phyloP scores from a whole-genome alignment of 1,139 yeast species.

The Debaryomyces fabryi region DNA sequence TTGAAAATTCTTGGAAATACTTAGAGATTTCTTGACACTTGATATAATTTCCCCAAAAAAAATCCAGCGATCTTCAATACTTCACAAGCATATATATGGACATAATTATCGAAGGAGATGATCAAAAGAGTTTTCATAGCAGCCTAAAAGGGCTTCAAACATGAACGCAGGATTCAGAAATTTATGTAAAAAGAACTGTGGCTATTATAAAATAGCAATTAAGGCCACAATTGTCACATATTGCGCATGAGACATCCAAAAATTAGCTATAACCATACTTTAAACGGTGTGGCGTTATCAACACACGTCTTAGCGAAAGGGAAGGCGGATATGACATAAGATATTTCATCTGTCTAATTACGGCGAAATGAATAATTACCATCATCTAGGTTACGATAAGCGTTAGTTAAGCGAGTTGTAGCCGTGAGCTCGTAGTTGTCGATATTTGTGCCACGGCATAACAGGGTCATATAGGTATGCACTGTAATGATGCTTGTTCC shows the following conservation, averaged over 20 bases:
- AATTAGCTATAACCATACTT: neutral
- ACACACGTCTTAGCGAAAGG: neutral
- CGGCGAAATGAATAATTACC: neutral
- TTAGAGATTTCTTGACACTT: neutral
- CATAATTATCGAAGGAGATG: neutral
- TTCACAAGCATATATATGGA: neutral
- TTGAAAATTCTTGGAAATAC: neutral
- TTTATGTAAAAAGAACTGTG: neutral
- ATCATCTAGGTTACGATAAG: neutral
- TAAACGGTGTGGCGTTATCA: neutral
- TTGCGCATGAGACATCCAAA: neutral
- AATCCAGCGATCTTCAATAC: neutral
- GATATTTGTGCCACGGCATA: neutral
- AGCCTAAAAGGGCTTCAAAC: neutral
- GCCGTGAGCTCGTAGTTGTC: neutral
- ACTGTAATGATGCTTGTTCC: neutral
- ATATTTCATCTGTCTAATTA: neutral
- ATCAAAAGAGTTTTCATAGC: neutral
- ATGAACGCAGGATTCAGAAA: neutral
- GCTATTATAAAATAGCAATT: neutral
- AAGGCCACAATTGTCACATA: slow-evolving; percentile 2
- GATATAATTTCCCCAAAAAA: neutral
- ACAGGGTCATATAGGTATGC: neutral
- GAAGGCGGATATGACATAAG: neutral
- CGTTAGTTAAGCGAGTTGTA: neutral